Conservation (phyloP, 495 filamentous ascomycete species). For the Venustampulla echinocandica region DNA sequence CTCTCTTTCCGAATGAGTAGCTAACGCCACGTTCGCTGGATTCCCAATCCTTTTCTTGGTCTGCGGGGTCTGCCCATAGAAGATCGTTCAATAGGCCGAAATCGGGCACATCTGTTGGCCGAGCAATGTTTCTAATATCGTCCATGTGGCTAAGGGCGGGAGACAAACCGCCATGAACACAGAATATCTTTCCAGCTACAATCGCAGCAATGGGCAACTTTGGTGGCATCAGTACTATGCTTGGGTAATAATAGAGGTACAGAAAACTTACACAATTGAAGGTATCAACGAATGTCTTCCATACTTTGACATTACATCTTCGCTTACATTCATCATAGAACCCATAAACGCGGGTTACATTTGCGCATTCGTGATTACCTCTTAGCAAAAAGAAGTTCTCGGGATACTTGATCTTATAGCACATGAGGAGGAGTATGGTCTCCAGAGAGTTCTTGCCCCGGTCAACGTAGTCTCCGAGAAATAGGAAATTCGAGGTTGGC, state of each 20-base stretch:
- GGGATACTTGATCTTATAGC: conserved; percentile 97
- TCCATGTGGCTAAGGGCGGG: conserved; percentile 94
- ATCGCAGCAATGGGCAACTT: conserved; percentile 86
- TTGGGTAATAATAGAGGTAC: not conserved
- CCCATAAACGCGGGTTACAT: conserved; percentile 95
- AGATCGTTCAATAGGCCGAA: conserved; percentile 95
- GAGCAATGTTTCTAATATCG: conserved; percentile 90
- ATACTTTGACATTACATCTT: conserved; percentile 94
- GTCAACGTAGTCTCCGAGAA: conserved; percentile 97
- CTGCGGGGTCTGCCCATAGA: conserved; percentile 95
- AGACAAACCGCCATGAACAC: conserved; percentile 93
- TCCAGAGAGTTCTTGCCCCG: conserved; percentile 95
- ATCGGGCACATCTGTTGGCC: conserved; percentile 95
- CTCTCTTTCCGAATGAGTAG: conserved; percentile 97
- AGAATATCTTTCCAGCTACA: conserved; percentile 98
- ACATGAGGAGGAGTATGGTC: conserved; percentile 89
- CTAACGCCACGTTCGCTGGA: conserved; percentile 95
- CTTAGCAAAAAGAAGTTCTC: conserved; percentile 98
- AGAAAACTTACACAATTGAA: conserved; percentile 60
- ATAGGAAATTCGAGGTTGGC: conserved; percentile 86
- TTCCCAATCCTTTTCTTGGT: conserved; percentile 97
- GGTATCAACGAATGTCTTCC: conserved; percentile 97
- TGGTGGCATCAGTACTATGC: too few species aligned
- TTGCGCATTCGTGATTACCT: conserved; percentile 97
- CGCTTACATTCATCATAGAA: conserved; percentile 99